A percentile compares a stretch with the other conserved stretches of the same genome.
These are phyloP conservation scores for Fusarium sp. DNA, from an alignment of 2,329 filamentous ascomycete species.

Conservation along the genomic window DNA sequence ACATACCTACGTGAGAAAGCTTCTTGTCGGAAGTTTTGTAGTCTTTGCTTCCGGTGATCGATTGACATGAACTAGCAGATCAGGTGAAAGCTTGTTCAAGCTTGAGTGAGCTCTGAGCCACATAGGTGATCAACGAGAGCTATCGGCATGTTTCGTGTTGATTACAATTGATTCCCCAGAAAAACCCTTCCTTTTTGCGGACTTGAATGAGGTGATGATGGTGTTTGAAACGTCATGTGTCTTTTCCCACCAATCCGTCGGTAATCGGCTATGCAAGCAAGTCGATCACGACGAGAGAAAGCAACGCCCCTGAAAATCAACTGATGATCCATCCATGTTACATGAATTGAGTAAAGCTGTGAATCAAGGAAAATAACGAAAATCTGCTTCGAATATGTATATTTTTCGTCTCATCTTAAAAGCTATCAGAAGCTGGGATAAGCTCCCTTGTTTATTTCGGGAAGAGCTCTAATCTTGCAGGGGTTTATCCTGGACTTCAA, in stretches of 20 bases:
- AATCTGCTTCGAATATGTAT: not conserved
- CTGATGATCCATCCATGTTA: not conserved
- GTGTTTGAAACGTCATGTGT: slow-evolving; percentile 23
- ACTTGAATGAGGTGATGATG: slow-evolving; percentile 30
- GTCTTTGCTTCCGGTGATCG: not conserved
- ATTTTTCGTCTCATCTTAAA: slow-evolving; percentile 3
- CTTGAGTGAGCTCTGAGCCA: not conserved
- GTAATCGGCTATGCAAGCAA: slow-evolving; percentile 32
- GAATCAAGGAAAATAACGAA: not conserved
- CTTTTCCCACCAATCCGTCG: slow-evolving; percentile 24
- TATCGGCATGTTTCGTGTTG: not conserved
- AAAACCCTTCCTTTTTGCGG: not conserved
- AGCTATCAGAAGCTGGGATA: not conserved
- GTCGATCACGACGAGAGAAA: slow-evolving; percentile 19
- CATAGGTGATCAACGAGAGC: not conserved
- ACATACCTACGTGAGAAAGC: not conserved
- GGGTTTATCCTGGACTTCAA: slow-evolving; percentile 20
- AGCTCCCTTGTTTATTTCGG: slow-evolving; percentile 35
- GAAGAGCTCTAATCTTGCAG: slow-evolving; percentile 13
- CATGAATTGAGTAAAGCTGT: not conserved
- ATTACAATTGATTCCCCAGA: slow-evolving; percentile 16
- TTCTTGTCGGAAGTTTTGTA: not conserved
- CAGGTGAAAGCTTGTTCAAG: slow-evolving; percentile 2
- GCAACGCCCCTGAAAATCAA: slow-evolving; percentile 27
- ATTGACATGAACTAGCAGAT: slow-evolving; percentile 3